Evolutionary conservation across 164 flowering plant species (phyloP).

Genomic region (Cinnamomum micranthum): DNA sequence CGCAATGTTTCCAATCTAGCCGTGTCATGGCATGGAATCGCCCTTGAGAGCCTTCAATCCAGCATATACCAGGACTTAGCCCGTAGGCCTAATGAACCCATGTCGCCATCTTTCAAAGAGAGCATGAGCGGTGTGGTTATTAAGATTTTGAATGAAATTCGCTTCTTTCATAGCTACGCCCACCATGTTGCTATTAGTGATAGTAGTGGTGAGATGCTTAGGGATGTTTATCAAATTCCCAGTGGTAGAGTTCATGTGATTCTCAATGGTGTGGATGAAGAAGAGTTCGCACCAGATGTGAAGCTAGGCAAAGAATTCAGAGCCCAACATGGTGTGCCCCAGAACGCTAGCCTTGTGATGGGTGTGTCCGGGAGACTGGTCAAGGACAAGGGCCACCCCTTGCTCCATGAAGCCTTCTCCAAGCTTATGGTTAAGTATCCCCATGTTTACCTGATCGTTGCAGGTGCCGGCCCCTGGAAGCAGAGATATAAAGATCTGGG

Average conservation of each 20-base stretch:
- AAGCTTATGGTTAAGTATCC: conserved; percentile 27
- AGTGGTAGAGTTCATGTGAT: conserved; percentile 70
- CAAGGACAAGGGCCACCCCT: conserved; percentile 83
- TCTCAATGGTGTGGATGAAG: conserved; percentile 69
- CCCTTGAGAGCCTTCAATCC: conserved; percentile 72
- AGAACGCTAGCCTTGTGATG: conserved; percentile 56
- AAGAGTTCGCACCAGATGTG: conserved; percentile 34
- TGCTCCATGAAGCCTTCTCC: conserved; percentile 65
- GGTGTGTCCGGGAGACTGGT: conserved; percentile 88
- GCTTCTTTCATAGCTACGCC: conserved; percentile 67
- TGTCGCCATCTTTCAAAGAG: conserved; percentile 40
- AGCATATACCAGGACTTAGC: conserved; percentile 65
- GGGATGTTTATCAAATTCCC: conserved; percentile 84
- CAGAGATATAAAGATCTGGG: conserved; percentile 61
- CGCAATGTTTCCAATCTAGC: conserved; percentile 58
- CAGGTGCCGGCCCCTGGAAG: conserved; percentile 90
- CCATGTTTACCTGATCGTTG: conserved; percentile 56
- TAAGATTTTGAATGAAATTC: conserved; percentile 61
- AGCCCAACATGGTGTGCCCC: conserved; percentile 47
- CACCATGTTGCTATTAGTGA: conserved; percentile 88
- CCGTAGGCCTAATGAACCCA: conserved; percentile 45
- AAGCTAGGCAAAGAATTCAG: conserved; percentile 42
- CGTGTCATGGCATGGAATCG: conserved; percentile 89
- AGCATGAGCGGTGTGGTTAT: conserved; percentile 49
- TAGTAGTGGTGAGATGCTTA: conserved; percentile 82